Percentiles rank a stretch among this genome's conserved stretches.
Conservation (phyloP, 2,329 filamentous ascomycete genomes). For the Clonostachys byssicola region DNA sequence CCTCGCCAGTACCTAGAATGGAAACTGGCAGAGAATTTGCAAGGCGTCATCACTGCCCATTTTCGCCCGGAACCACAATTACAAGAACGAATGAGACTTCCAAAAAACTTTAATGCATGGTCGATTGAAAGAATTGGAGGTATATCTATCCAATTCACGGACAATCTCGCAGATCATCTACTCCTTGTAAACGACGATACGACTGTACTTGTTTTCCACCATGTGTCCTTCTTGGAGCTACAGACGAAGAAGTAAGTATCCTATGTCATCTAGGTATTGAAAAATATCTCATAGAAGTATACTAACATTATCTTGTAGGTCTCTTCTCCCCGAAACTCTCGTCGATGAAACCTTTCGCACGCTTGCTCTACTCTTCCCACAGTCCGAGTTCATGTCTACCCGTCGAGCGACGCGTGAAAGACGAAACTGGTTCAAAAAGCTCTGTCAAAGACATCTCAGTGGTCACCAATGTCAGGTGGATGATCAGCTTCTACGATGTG, state of each 20-base stretch:
- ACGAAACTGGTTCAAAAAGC: neutral
- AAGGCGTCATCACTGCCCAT: too few relatives aligned
- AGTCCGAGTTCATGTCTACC: neutral
- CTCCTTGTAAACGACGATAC: neutral
- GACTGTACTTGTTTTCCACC: neutral
- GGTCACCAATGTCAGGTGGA: neutral
- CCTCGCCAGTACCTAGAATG: too few relatives aligned
- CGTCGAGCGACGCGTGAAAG: neutral
- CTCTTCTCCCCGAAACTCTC: neutral
- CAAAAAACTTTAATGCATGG: too few relatives aligned
- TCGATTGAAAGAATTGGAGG: too few relatives aligned
- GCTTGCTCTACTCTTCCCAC: neutral
- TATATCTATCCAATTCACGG: neutral
- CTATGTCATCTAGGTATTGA: neutral
- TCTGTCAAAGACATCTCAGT: neutral
- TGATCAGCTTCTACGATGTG: neutral
- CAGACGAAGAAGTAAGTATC: neutral
- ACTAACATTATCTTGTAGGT: neutral
- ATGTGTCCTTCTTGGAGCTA: neutral
- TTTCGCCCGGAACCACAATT: too few relatives aligned
- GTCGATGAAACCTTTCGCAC: neutral
- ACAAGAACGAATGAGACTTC: too few relatives aligned
- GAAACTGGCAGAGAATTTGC: too few relatives aligned
- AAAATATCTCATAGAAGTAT: neutral
- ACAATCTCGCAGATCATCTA: neutral